Percentiles rank a stretch among this genome's conserved stretches.
Evolutionary conservation across 306 rosid genomes (phyloP).

Genomic region (Prunus davidiana): DNA sequence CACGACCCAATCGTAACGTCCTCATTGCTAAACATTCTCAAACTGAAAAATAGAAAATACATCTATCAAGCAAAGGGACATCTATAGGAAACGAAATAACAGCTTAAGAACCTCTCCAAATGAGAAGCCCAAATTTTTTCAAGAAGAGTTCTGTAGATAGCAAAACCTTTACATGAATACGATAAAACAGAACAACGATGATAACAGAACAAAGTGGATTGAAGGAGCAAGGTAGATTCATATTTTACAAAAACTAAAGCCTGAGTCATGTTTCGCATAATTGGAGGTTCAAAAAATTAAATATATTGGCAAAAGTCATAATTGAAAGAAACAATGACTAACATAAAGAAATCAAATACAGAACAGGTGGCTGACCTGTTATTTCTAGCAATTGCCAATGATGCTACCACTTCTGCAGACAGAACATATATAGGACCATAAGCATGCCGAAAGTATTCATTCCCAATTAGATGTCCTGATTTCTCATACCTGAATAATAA

Average conservation of each 20-base stretch:
- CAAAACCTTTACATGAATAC: background rate
- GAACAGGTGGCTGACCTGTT: conserved; percentile 17
- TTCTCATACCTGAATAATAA: conserved; percentile 35
- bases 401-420: conserved; percentile 35
- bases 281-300: background rate
- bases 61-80: conserved; percentile 11
- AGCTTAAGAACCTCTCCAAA: background rate
- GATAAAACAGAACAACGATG: background rate
- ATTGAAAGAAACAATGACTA: background rate
- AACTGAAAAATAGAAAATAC: conserved; percentile 22
- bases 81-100: background rate
- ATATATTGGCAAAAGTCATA: background rate
- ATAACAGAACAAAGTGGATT: background rate
- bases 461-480: conserved; percentile 34
- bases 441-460: conserved; percentile 35
- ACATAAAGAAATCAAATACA: background rate
- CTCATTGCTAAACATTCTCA: conserved; percentile 38
- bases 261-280: background rate
- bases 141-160: background rate
- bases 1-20: conserved; percentile 34
- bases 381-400: conserved; percentile 35
- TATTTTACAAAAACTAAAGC: background rate
- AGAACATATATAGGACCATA: conserved; percentile 40
- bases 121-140: background rate
- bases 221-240: background rate